Evolutionary conservation across 1,284 basidiomycete genomes (phyloP), one percentile per base, ranked within the genome.

Genomic region (Vanrija pseudolonga): DNA sequence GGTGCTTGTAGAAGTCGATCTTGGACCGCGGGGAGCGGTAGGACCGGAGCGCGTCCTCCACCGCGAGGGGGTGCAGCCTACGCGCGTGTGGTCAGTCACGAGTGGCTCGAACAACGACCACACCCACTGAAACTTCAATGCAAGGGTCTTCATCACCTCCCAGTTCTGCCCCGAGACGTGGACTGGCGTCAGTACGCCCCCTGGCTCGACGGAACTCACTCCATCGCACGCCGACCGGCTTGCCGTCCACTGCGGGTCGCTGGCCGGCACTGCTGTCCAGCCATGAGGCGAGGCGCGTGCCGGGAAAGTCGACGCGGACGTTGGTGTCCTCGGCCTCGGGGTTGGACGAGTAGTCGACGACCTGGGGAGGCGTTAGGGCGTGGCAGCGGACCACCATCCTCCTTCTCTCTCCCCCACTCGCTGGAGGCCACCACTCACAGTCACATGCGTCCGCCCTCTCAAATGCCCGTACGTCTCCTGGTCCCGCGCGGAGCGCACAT

Each of bases 131-230:
- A 66, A 76, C 38, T 66, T 59, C 22, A 76, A 41, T 5, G 73
- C 68, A 19, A 77, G 56, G 1, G 69, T 66, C 60, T 76, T 76
- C 57, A 77, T 60, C 36, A 73, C 71, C 38, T 74, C 65, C 70
- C 73, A 77, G 55, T 74, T 77, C n/a, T 76, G 42, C 2, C 72
- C 72, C 23, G 75, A 69, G 44, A 77, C 67, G 42, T 77, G 73
- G 24, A 77, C 69, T 72, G 39, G 15, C 2, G 50, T 58, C 39
- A 52, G 47, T 36, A 8, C 3, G 3, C 14, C 24, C 3, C 14
- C 3, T 19, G 15, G n/a, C n/a, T n/a, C n/a, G n/a, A 11, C 24
- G 5, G 12, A 7, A 64, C 72, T 61, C 51, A 74, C 71, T 68
- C 73, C 72, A 75, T 41, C 73, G 54, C 0, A 73, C 71, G 14